Percentiles rank a stretch among this genome's conserved stretches.
Conservation (phyloP, 2,329 filamentous ascomycete genomes). For the Tolypocladium amazonense region DNA sequence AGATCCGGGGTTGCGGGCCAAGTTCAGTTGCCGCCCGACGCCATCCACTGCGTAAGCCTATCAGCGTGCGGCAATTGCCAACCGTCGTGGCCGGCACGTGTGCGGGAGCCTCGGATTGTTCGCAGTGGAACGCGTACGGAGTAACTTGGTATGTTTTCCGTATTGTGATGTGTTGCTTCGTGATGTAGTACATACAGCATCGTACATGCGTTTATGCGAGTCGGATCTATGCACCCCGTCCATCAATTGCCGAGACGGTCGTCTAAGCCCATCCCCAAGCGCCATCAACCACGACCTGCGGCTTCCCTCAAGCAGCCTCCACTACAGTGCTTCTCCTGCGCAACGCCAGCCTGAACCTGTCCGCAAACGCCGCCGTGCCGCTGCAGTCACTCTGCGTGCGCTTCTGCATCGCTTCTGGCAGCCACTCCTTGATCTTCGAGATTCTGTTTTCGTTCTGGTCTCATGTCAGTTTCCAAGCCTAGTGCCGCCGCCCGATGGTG, state of each 20-base stretch:
- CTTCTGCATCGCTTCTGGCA: slow-evolving; percentile 46
- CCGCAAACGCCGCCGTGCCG: slow-evolving; percentile 40
- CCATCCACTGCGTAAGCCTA: slow-evolving; percentile 2
- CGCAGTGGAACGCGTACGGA: neutral
- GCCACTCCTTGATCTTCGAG: slow-evolving; percentile 53
- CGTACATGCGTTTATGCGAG: neutral
- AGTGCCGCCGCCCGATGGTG: neutral
- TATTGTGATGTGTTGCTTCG: neutral
- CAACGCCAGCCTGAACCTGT: slow-evolving; percentile 39
- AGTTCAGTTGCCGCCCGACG: slow-evolving; percentile 1
- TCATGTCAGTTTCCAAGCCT: neutral
- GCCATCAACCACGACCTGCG: neutral
- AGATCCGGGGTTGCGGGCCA: slow-evolving; percentile 2
- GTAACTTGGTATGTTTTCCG: neutral
- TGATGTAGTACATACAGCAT: neutral
- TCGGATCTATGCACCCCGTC: neutral
- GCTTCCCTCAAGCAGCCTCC: neutral
- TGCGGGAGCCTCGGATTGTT: neutral
- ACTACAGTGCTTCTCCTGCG: slow-evolving; percentile 16
- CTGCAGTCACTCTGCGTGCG: slow-evolving; percentile 42
- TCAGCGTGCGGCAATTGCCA: slow-evolving; percentile 3
- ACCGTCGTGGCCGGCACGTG: neutral
- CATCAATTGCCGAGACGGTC: neutral
- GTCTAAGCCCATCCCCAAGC: neutral
- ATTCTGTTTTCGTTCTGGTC: slow-evolving; percentile 49